phyloP scores from a whole-genome alignment of 2,329 filamentous ascomycete species.

The Clonostachys solani region DNA sequence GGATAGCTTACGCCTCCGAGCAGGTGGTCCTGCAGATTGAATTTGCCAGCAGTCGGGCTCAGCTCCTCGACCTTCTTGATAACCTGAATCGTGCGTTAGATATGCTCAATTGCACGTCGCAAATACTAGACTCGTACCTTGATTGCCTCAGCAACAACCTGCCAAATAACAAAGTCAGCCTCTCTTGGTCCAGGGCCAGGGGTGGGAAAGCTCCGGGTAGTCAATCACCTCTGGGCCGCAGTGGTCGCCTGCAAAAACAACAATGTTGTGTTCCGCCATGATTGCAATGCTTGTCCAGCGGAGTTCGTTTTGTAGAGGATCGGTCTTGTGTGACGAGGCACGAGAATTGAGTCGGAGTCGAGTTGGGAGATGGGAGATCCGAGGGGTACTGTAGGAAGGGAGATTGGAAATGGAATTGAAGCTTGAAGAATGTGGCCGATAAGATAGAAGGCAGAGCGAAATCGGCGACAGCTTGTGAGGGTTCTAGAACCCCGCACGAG shows the following conservation, averaged over 20 bases:
- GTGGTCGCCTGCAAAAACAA: slow-evolving; percentile 78
- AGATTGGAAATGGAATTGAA: no score
- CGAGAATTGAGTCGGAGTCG: not conserved
- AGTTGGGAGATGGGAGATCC: not conserved
- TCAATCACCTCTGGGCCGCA: slow-evolving; percentile 72
- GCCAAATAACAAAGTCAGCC: slow-evolving; percentile 10
- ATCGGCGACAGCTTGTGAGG: no score
- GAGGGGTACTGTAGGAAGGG: no score
- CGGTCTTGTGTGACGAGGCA: slow-evolving; percentile 1
- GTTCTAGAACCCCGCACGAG: no score
- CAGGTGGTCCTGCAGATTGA: slow-evolving; percentile 84
- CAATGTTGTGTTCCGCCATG: slow-evolving; percentile 70
- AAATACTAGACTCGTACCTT: slow-evolving; percentile 53
- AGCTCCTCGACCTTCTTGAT: slow-evolving; percentile 72
- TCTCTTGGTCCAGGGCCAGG: slow-evolving; percentile 8
- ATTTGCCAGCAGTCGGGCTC: slow-evolving; percentile 64
- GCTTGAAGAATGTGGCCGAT: no score
- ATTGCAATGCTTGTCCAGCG: slow-evolving; percentile 11
- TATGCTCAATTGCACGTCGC: not conserved
- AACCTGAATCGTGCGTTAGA: slow-evolving; percentile 43
- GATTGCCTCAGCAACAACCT: slow-evolving; percentile 76
- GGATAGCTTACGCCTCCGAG: slow-evolving; percentile 73
- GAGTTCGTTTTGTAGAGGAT: not conserved
- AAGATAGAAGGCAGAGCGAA: no score
- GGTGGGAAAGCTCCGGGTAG: slow-evolving; percentile 7